Evolutionary conservation across 768 basidiomycete species (phyloP).

Genomic region (Lyophyllum semitale): DNA sequence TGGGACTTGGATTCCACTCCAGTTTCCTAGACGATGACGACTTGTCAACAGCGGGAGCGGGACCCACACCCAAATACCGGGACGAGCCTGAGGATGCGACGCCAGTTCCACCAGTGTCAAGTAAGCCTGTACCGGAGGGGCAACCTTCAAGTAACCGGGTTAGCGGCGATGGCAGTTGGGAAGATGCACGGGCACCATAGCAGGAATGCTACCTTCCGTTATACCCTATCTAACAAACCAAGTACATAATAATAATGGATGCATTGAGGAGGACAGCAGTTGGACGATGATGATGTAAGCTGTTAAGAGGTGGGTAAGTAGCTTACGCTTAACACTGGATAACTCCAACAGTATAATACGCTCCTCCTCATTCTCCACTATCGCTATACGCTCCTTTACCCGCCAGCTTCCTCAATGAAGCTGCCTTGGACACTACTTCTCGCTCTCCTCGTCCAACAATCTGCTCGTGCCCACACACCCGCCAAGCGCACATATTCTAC

Average conservation of each 20-base stretch:
- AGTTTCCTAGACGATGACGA: slow-evolving; percentile 86
- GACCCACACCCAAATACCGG: slow-evolving; percentile 36
- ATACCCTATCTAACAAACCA: background rate
- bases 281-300: too few species aligned
- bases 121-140: slow-evolving; percentile 3
- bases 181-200: slow-evolving; percentile 3
- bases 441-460: slow-evolving; percentile 29
- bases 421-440: slow-evolving; percentile 31
- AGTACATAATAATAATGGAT: background rate
- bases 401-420: slow-evolving; percentile 24
- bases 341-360: background rate
- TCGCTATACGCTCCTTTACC: slow-evolving; percentile 11
- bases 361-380: background rate
- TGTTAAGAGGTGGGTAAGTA: too few species aligned
- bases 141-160: background rate
- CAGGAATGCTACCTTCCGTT: background rate
- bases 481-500: slow-evolving; percentile 56
- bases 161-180: background rate
- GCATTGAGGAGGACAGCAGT: background rate
- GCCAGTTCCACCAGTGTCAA: slow-evolving; percentile 1
- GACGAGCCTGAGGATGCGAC: slow-evolving; percentile 52
- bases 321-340: too few species aligned
- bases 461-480: slow-evolving; percentile 35
- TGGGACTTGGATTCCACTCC: slow-evolving; percentile 65
- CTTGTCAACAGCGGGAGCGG: slow-evolving; percentile 32